These are phyloP conservation scores for Nasturtium officinale DNA, from an alignment of 345 rosid species.

Conservation along the genomic window DNA sequence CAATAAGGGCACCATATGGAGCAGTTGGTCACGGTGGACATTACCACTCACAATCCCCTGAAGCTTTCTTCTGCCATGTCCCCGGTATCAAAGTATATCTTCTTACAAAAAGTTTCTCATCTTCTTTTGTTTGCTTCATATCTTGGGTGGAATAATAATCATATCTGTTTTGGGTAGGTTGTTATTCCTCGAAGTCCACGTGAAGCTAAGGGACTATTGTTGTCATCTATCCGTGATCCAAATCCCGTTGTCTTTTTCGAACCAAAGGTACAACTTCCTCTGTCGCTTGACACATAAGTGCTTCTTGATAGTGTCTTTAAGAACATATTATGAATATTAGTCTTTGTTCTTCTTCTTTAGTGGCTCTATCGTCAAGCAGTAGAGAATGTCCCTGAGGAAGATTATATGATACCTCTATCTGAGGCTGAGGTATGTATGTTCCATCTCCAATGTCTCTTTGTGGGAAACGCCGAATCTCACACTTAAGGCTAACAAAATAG, in stretches of 20 bases:
- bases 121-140: not conserved
- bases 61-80: conserved; percentile 95
- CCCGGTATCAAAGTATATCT: conserved; percentile 69
- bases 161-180: conserved; percentile 45
- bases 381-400: conserved; percentile 84
- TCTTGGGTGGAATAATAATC: not conserved
- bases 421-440: conserved; percentile 67
- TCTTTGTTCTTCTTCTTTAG: conserved; percentile 36
- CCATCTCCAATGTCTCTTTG: not conserved
- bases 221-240: conserved; percentile 72
- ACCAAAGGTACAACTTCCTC: conserved; percentile 63
- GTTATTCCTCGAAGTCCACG: conserved; percentile 81
- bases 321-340: not conserved
- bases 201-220: conserved; percentile 76
- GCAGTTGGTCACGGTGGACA: conserved; percentile 96
- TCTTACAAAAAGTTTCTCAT: not conserved
- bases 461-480: not conserved
- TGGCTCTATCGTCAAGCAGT: conserved; percentile 87
- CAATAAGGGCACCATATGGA: conserved; percentile 81
- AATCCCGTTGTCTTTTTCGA: conserved; percentile 83
- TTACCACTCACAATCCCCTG: conserved; percentile 92
- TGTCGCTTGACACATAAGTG: not conserved
- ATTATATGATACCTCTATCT: conserved; percentile 81
- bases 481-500: not conserved
- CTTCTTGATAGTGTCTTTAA: conserved; percentile 8